phyloP scores from a whole-genome alignment of 345 rosid genomes.

The Conringia planisiliqua region DNA sequence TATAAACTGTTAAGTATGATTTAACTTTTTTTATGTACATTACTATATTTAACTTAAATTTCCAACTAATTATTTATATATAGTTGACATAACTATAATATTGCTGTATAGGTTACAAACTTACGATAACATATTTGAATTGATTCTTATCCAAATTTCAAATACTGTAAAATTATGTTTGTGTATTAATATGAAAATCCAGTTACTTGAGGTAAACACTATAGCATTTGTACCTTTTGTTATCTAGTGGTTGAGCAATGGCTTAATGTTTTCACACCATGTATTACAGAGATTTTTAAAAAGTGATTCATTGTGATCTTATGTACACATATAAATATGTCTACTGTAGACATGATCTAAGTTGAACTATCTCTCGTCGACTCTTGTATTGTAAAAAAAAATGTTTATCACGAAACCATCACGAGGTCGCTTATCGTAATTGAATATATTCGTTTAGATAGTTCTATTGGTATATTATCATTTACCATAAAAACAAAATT shows the following conservation, averaged over 20 bases:
- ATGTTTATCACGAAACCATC: neutral
- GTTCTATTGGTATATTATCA: neutral
- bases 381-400: neutral
- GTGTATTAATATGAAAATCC: neutral
- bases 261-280: neutral
- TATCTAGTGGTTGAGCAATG: neutral
- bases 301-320: neutral
- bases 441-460: neutral
- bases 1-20: neutral
- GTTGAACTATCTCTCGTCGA: neutral
- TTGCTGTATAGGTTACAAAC: neutral
- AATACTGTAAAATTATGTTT: neutral
- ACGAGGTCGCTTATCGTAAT: neutral
- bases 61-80: neutral
- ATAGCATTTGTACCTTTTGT: neutral
- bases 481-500: neutral
- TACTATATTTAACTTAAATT: neutral
- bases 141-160: neutral
- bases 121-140: neutral
- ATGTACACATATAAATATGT: neutral
- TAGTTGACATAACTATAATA: neutral
- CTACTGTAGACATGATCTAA: neutral
- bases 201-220: neutral
- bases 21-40: neutral
- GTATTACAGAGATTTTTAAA: neutral